Conservation (phyloP, 768 basidiomycete genomes). For the Boletellus emodensis region DNA sequence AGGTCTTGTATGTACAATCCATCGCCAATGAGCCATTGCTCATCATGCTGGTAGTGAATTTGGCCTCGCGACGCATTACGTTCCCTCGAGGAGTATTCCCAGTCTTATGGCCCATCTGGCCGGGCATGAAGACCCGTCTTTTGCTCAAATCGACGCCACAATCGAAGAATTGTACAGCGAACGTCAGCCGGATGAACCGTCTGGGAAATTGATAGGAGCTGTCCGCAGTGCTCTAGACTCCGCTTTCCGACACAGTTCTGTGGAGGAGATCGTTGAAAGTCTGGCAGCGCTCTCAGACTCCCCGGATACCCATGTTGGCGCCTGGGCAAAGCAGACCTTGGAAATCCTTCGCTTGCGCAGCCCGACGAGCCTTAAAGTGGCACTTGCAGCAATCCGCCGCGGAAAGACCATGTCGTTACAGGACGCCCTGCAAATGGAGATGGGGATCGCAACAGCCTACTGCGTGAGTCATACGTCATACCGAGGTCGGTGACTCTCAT, state of each 20-base stretch:
- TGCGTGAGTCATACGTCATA: conserved; percentile 56
- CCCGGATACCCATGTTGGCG: conserved; percentile 44
- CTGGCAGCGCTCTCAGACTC: conserved; percentile 42
- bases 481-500: conserved; percentile 5
- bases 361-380: conserved; percentile 89
- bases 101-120: conserved; percentile 67
- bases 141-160: conserved; percentile 59
- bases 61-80: conserved; percentile 92
- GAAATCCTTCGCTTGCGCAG: conserved; percentile 63
- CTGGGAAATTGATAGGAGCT: conserved; percentile 51
- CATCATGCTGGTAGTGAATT: conserved; percentile 55
- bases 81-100: conserved; percentile 73
- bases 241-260: conserved; percentile 67
- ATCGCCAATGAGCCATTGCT: conserved; percentile 6
- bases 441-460: conserved; percentile 84
- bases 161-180: conserved; percentile 63
- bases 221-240: conserved; percentile 75
- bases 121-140: conserved; percentile 32
- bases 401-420: conserved; percentile 63
- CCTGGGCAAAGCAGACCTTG: conserved; percentile 76
- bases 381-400: conserved; percentile 71
- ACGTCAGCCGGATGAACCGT: conserved; percentile 51
- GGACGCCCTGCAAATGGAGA: conserved; percentile 76
- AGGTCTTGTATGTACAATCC: conserved; percentile 67
- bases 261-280: conserved; percentile 64